Base-by-base conservation (phyloP, 805 yeast species). In the Maudiozyma pseudohumilis region DNA sequence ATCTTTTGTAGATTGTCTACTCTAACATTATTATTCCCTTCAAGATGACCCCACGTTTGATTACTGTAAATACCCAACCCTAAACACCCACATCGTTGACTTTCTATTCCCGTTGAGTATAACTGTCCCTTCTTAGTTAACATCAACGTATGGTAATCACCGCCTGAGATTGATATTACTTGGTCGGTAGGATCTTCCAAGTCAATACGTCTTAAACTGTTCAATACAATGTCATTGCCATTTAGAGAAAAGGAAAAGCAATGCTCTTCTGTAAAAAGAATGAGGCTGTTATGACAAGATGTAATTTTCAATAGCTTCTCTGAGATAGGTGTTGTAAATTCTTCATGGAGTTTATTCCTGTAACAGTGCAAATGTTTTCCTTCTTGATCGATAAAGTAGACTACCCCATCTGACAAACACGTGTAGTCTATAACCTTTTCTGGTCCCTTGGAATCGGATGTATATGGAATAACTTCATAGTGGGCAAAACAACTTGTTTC, bases 131-230 rank as follows among this genome's bases (percentile, higher is more conserved):
- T 60, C 32, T 63, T 62, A 3, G 76, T 64, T n/a, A 82, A 59
- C 0, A 84, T 89, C 32, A 82, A 48, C 22, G 54, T 65, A 52
- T 83, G 94, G 49, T 80, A 75, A 53, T 83, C 92, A 2, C 89
- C 94, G 36, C 77, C 70, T 0, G 73, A 76, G 2, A 81, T 60
- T 3, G 78, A 69, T 5, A 74, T 65, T 22, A 80, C 67, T 1
- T 66, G 65, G 18, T 54, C 64, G 6, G 68, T 57, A 0, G 74
- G 72, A 15, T 51, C 59, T 11, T 56, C 54, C 12, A 53, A 24
- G 17, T 44, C 43, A 25, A 54, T 20, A 18, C 18, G 16, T 3
- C 36, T 30, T 20, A 50, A 35, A 18, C 43, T 38, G 19, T 32
- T 42, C 28, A 32, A 13, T 8, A 41, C 47, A 4, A 54, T 33